phyloP scores from a whole-genome alignment of 805 yeast genomes.

The Ogataea trehaloabstinens region DNA sequence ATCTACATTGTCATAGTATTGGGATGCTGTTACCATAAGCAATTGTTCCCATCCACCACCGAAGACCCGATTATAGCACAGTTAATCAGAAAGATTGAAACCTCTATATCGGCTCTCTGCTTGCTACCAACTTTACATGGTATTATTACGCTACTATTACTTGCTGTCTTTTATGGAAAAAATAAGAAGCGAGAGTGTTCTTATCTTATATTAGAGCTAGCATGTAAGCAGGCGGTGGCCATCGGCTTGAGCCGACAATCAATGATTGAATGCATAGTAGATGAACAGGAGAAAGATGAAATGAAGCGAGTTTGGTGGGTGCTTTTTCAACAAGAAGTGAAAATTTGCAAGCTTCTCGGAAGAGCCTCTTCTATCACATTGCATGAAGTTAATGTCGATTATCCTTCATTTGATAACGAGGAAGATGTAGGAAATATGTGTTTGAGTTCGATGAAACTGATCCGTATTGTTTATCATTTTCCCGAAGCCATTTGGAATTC shows the following conservation, averaged over 20 bases:
- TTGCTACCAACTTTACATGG: constrained; percentile 1
- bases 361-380: constrained; percentile 1
- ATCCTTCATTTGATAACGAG: constrained; percentile 3
- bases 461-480: constrained; percentile 1
- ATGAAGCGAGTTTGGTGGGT: constrained; percentile 7
- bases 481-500: not conserved
- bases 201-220: constrained; percentile 2
- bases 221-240: constrained; percentile 4
- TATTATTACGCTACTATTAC: not conserved
- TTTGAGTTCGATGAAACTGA: not conserved
- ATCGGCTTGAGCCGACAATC: constrained; percentile 5
- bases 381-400: constrained; percentile 2
- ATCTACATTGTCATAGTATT: constrained; percentile 1
- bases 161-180: constrained; percentile 1
- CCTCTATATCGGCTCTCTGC: not conserved
- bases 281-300: constrained; percentile 1
- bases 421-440: constrained; percentile 1
- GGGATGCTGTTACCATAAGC: constrained; percentile 4
- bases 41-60: not conserved
- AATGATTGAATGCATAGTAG: constrained; percentile 4
- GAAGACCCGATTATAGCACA: not conserved
- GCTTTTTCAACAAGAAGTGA: constrained; percentile 5
- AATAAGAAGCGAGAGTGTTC: constrained; percentile 3
- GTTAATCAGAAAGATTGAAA: not conserved
- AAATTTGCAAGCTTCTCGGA: constrained; percentile 1